Percentiles rank a stretch among this genome's conserved stretches.
These are phyloP conservation scores for Cytospora piceae DNA, from an alignment of 2,329 filamentous ascomycete species.

Conservation along the genomic window DNA sequence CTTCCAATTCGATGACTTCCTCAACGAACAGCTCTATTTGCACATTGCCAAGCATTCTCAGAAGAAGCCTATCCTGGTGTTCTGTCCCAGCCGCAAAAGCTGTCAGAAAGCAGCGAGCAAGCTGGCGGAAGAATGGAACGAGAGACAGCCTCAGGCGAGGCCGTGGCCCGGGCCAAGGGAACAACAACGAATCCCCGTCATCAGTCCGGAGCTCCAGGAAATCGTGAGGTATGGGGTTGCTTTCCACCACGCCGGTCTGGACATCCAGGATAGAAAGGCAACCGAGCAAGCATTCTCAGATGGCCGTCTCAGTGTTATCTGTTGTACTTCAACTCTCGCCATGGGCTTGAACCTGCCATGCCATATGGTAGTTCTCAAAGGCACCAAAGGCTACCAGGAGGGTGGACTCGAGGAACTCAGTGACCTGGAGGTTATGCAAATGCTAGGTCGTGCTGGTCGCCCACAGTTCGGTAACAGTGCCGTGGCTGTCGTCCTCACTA, in stretches of 20 bases:
- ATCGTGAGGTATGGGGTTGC: slow-evolving; percentile 63
- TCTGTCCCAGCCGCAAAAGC: slow-evolving; percentile 77
- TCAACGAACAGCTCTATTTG: slow-evolving; percentile 67
- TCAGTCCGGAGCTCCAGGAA: slow-evolving; percentile 62
- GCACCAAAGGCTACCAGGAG: slow-evolving; percentile 70
- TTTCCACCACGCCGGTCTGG: slow-evolving; percentile 81
- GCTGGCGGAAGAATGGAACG: slow-evolving; percentile 68
- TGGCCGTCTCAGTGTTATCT: slow-evolving; percentile 78
- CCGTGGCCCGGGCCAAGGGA: slow-evolving; percentile 66
- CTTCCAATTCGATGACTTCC: slow-evolving; percentile 73
- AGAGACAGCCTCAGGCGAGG: slow-evolving; percentile 51
- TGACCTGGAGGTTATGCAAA: slow-evolving; percentile 86
- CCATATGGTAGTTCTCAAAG: slow-evolving; percentile 82
- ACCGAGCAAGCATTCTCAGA: slow-evolving; percentile 71
- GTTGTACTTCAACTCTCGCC: slow-evolving; percentile 83
- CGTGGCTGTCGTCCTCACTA: slow-evolving; percentile 79
- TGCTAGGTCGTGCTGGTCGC: slow-evolving; percentile 82
- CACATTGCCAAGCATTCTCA: slow-evolving; percentile 69
- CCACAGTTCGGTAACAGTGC: slow-evolving; percentile 82
- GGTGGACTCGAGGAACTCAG: slow-evolving; percentile 70
- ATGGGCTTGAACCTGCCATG: slow-evolving; percentile 85
- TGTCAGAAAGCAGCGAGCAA: slow-evolving; percentile 69
- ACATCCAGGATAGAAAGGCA: slow-evolving; percentile 62
- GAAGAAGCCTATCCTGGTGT: slow-evolving; percentile 79
- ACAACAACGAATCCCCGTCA: slow-evolving; percentile 50